Percentiles rank a stretch among this genome's conserved stretches.
These are phyloP conservation scores for Skeletonema marinoi DNA, from an alignment of 108 stramenopile genomes.

Conservation along the genomic window DNA sequence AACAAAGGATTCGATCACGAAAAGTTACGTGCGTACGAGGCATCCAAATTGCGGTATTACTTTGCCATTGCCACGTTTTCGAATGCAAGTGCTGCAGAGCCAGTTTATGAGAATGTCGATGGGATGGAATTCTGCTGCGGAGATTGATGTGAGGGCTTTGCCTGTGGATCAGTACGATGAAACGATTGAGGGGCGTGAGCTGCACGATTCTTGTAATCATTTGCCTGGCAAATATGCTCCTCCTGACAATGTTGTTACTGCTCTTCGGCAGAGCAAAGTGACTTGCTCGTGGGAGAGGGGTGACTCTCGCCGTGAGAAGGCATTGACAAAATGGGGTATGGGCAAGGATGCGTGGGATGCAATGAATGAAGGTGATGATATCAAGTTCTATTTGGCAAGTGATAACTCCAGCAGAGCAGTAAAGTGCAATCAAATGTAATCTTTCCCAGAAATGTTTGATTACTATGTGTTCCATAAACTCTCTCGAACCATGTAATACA, in stretches of 20 bases:
- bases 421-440: too few species aligned
- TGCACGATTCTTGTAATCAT: constrained; percentile 73
- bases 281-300: constrained; percentile 97
- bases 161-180: constrained; percentile 63
- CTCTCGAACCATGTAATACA: too few species aligned
- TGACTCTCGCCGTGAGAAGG: constrained; percentile 84
- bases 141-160: constrained; percentile 91
- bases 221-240: constrained; percentile 91
- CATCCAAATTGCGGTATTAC: constrained; percentile 93
- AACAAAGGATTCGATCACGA: constrained; percentile 92
- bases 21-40: constrained; percentile 94
- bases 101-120: constrained; percentile 89
- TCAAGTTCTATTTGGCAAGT: constrained; percentile 89
- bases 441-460: too few species aligned
- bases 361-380: constrained; percentile 80
- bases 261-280: constrained; percentile 92
- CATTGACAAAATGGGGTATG: constrained; percentile 72
- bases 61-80: constrained; percentile 93
- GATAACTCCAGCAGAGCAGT: constrained; percentile 61
- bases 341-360: constrained; percentile 76
- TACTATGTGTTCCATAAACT: neutral
- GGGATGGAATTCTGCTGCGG: constrained; percentile 94
- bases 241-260: constrained; percentile 82
- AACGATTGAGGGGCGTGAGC: constrained; percentile 62
- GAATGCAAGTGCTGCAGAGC: constrained; percentile 72